These are phyloP conservation scores for Jatropha multifida DNA, from an alignment of 441 rosid genomes.

Conservation along the genomic window DNA sequence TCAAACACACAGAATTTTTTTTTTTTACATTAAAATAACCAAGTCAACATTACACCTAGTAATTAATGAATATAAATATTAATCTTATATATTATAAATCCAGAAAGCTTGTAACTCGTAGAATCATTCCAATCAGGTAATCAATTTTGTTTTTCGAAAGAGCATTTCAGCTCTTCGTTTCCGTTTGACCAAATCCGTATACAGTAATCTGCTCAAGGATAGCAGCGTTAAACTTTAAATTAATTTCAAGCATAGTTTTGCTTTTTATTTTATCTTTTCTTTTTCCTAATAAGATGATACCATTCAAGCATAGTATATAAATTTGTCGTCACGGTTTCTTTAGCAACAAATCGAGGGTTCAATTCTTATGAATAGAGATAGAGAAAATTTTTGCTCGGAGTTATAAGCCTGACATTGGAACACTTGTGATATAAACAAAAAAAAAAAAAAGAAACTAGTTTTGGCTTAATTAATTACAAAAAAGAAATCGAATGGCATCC, in stretches of 20 bases:
- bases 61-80: not conserved
- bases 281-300: not conserved
- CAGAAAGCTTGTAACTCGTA: not conserved
- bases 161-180: not conserved
- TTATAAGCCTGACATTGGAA: too few relatives aligned
- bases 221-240: not conserved
- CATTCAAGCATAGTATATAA: too few relatives aligned
- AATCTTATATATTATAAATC: not conserved
- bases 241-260: not conserved
- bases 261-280: not conserved
- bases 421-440: too few relatives aligned
- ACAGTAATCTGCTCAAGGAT: not conserved
- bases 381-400: too few relatives aligned
- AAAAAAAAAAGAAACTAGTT: too few relatives aligned
- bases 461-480: too few relatives aligned
- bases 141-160: not conserved
- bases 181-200: not conserved
- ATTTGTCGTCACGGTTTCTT: too few relatives aligned
- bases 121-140: not conserved
- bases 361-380: too few relatives aligned
- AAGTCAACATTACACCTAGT: not conserved
- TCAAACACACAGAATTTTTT: not conserved
- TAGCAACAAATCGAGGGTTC: too few relatives aligned
- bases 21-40: not conserved
- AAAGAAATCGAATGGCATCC: too few relatives aligned